Percentiles rank a stretch among this genome's conserved stretches.
These are phyloP conservation scores for Cutaneotrichosporon curvatum DNA, from an alignment of 1,284 basidiomycete genomes.

Conservation along the genomic window DNA sequence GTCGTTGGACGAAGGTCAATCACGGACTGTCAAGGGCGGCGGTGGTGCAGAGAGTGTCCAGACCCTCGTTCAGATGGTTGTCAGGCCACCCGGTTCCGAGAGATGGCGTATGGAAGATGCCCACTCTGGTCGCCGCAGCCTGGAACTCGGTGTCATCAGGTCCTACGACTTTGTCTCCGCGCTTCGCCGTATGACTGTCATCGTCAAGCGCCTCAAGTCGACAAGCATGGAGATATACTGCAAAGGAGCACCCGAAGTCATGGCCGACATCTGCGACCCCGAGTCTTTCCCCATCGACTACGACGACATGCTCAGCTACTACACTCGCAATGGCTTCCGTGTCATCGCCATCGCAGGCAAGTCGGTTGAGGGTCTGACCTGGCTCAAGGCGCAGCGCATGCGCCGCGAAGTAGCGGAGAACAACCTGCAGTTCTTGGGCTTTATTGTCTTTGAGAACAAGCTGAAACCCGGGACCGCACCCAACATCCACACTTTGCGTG, in stretches of 20 bases:
- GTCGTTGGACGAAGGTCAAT: slow-evolving; percentile 86
- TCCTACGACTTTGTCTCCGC: slow-evolving; percentile 96
- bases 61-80: slow-evolving; percentile 91
- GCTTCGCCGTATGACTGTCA: slow-evolving; percentile 91
- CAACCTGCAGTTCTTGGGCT: slow-evolving; percentile 80
- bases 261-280: slow-evolving; percentile 87
- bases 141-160: slow-evolving; percentile 91
- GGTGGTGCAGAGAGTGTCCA: slow-evolving; percentile 61
- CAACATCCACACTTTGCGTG: slow-evolving; percentile 79
- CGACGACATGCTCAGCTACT: slow-evolving; percentile 92
- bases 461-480: slow-evolving; percentile 88
- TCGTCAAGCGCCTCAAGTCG: slow-evolving; percentile 91
- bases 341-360: slow-evolving; percentile 99
- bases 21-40: slow-evolving; percentile 54
- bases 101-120: slow-evolving; percentile 89
- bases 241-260: slow-evolving; percentile 97
- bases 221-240: slow-evolving; percentile 95
- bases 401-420: slow-evolving; percentile 93
- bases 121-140: slow-evolving; percentile 61
- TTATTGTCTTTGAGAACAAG: slow-evolving; percentile 99
- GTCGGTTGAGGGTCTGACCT: slow-evolving; percentile 84
- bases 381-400: slow-evolving; percentile 96
- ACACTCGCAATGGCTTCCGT: slow-evolving; percentile 93
- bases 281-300: slow-evolving; percentile 91
- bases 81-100: slow-evolving; percentile 85